Conservation (phyloP, 2,329 filamentous ascomycete genomes). For the Colletotrichum liaoningense region DNA sequence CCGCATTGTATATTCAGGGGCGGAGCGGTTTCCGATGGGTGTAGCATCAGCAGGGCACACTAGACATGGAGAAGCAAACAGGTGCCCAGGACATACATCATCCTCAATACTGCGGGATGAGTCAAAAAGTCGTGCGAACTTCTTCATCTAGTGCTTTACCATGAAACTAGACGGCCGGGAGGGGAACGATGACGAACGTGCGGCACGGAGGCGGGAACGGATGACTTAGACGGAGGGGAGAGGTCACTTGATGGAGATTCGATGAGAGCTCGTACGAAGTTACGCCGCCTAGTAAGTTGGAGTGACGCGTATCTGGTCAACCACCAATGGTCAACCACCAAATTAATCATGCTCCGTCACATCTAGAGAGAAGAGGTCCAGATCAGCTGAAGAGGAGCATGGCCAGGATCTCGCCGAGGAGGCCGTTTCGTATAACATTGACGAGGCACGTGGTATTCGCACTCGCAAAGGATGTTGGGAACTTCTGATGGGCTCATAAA, state of each 20-base stretch:
- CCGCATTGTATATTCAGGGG: slow-evolving; percentile 55
- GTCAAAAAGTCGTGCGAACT: slow-evolving; percentile 72
- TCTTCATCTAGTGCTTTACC: slow-evolving; percentile 66
- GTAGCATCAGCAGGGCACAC: slow-evolving; percentile 64
- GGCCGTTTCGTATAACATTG: slow-evolving; percentile 68
- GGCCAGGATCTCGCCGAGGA: slow-evolving; percentile 64
- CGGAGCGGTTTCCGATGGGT: slow-evolving; percentile 64
- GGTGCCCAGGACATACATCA: slow-evolving; percentile 71
- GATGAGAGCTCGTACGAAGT: slow-evolving; percentile 72
- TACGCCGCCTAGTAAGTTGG: slow-evolving; percentile 71
- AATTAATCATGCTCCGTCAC: not conserved
- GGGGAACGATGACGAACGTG: slow-evolving; percentile 76
- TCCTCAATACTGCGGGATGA: slow-evolving; percentile 67
- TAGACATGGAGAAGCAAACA: slow-evolving; percentile 75
- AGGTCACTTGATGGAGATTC: too few species aligned
- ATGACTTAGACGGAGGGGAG: slow-evolving; percentile 65
- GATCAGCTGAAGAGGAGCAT: slow-evolving; percentile 70
- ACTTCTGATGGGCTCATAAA: slow-evolving; percentile 75
- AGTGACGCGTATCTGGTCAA: not conserved
- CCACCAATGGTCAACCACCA: not conserved
- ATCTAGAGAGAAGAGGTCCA: not conserved
- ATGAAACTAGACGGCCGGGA: slow-evolving; percentile 72
- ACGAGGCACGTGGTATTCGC: slow-evolving; percentile 77
- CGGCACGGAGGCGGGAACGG: slow-evolving; percentile 68
- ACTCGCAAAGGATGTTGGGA: slow-evolving; percentile 66